These are phyloP conservation scores for Cudoniella acicularis DNA, from an alignment of 495 filamentous ascomycete genomes.

Conservation along the genomic window DNA sequence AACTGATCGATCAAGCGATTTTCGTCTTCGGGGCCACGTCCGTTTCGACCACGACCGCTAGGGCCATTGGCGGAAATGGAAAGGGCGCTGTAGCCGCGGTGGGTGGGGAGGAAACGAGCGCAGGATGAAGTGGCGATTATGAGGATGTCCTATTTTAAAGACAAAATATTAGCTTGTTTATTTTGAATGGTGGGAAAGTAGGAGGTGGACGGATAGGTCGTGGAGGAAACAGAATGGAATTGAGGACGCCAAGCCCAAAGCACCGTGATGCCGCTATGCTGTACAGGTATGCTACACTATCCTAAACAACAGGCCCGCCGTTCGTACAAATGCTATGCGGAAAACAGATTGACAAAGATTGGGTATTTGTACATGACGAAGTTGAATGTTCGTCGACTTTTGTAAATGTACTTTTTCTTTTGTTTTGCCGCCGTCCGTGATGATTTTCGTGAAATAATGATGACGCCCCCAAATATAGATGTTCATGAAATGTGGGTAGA, in stretches of 20 bases:
- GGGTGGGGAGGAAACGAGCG: constrained; percentile 57
- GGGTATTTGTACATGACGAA: neutral
- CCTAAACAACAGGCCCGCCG: neutral
- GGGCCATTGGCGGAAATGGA: constrained; percentile 36
- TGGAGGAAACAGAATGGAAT: neutral
- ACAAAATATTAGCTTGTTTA: neutral
- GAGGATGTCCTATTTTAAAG: constrained; percentile 65
- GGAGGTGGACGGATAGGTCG: constrained; percentile 5
- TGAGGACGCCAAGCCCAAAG: neutral
- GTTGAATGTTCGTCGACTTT: neutral
- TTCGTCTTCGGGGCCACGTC: constrained; percentile 65
- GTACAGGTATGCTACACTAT: neutral
- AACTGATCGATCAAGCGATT: constrained; percentile 93
- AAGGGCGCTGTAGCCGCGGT: constrained; percentile 61
- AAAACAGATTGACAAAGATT: neutral
- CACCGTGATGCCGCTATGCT: neutral
- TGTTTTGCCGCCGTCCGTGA: neutral
- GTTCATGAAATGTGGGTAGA: constrained; percentile 22
- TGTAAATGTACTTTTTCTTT: neutral
- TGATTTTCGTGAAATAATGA: neutral
- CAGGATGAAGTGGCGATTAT: constrained; percentile 77
- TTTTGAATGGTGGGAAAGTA: neutral
- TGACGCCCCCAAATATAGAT: constrained; percentile 2
- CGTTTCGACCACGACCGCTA: constrained; percentile 23
- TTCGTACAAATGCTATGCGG: too few relatives aligned